Evolutionary conservation across 345 rosid species (phyloP), one percentile per base, ranked within the genome.

Genomic region (Arabis alpina): DNA sequence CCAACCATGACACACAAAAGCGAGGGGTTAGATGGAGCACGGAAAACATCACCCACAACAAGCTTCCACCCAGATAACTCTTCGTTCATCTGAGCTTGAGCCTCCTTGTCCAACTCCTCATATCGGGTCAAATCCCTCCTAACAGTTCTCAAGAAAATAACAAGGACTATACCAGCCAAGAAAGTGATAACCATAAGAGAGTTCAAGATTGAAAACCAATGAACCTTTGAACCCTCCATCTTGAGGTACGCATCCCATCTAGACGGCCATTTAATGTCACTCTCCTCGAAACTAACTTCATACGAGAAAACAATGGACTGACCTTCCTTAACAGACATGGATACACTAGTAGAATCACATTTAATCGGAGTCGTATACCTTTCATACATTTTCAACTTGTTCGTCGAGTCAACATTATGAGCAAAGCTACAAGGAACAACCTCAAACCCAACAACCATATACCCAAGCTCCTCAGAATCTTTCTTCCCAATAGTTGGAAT

Each of bases 21-120:
- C 37, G 85, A 75, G 10, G 93, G 36, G 71, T 81, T 81, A 13
- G 67, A 61, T 4, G 93, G 93, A 44, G 85, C 84, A 28, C 90
- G 86, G 75, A 87, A 87, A 66, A 87, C 93, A 75, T 85, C 93
- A n/a, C 88, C 90, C 1, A 87, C 93, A 14, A 91, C 89, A 66
- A 87, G 91, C 70, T 86, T 86, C 88, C 91, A 86, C 19, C 96
- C 94, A 47, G 94, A 90, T 52, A 88, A 78, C 82, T 90, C 97
- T 81, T 90, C 94, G 15, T 88, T 90, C 97, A 90, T 88, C 83
- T 90, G 97, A 56, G 92, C 90, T 54, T 90, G 94, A 47, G 94
- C 92, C 67, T 90, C 97, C 81, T 88, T 88, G 82, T 91, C 95
- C 10, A 91, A 84, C 74, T 91, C 97, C 85, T 91, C 97, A 37